phyloP scores from a whole-genome alignment of 2,329 filamentous ascomycete genomes.

The Colletotrichum sp. region DNA sequence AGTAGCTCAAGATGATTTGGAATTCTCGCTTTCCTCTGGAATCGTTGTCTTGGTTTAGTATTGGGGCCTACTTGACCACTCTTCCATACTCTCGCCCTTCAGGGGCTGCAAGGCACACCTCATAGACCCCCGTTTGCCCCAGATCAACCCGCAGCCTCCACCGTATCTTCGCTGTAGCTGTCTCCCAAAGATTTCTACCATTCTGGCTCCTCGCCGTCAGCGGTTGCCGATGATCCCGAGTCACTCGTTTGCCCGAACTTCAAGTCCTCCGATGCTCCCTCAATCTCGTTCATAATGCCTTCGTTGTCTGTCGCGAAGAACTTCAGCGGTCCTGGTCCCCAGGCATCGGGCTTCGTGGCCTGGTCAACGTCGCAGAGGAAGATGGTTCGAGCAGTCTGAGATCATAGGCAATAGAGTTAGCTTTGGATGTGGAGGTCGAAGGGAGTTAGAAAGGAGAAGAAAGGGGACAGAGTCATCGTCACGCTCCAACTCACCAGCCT shows the following conservation, averaged over 20 bases:
- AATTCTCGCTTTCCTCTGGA: too few relatives aligned
- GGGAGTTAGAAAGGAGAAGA: not conserved
- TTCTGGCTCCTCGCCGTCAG: not conserved
- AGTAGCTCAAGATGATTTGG: too few relatives aligned
- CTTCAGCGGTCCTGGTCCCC: not conserved
- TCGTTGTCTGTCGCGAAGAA: not conserved
- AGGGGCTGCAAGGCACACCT: not conserved
- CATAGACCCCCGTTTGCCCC: accelerated
- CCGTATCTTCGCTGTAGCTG: not conserved
- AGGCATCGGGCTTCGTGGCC: not conserved
- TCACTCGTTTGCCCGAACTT: not conserved
- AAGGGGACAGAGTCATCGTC: not conserved
- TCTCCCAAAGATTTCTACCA: not conserved
- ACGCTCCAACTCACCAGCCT: not conserved
- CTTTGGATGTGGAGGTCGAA: too few relatives aligned
- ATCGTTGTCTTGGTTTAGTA: too few relatives aligned
- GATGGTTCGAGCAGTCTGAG: not conserved
- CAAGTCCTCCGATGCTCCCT: not conserved
- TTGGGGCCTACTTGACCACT: too few relatives aligned
- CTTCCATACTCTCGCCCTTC: too few relatives aligned
- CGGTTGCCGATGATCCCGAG: not conserved
- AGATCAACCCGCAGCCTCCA: not conserved
- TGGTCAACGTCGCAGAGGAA: not conserved
- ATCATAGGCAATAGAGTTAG: not conserved
- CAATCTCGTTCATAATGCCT: not conserved